phyloP scores from a whole-genome alignment of 2,329 filamentous ascomycete genomes.

The Akanthomyces muscarius region DNA sequence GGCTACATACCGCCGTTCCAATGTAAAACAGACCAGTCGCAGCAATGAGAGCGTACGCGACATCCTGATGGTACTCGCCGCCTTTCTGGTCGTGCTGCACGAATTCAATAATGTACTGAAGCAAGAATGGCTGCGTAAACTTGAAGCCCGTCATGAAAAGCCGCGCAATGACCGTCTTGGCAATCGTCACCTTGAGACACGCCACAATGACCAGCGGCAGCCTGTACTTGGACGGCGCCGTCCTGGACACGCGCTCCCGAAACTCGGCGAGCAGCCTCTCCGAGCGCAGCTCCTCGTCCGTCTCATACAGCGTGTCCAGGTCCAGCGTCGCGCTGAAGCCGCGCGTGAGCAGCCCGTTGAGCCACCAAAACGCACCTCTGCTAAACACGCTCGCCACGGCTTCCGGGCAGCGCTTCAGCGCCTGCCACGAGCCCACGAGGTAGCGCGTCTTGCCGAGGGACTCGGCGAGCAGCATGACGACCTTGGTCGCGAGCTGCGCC shows the following conservation, averaged over 20 bases:
- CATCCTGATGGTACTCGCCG: constrained; percentile 7
- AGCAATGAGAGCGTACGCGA: constrained; percentile 21
- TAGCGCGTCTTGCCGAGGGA: constrained; percentile 15
- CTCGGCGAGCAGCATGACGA: constrained; percentile 20
- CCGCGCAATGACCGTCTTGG: constrained; percentile 13
- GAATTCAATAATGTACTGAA: constrained; percentile 20
- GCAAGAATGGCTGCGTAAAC: constrained; percentile 24
- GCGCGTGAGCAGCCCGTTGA: constrained; percentile 19
- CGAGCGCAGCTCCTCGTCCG: constrained; percentile 13
- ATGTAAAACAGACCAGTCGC: constrained; percentile 21
- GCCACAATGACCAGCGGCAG: constrained; percentile 8
- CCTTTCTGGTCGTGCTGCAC: constrained; percentile 16
- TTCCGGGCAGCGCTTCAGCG: constrained; percentile 25
- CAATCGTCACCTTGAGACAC: constrained; percentile 21
- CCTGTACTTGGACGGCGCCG: background rate
- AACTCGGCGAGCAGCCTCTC: constrained; percentile 4
- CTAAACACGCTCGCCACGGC: constrained; percentile 24
- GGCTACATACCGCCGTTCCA: constrained; percentile 19
- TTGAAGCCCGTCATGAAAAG: constrained; percentile 23
- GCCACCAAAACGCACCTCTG: constrained; percentile 24
- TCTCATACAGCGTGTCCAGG: constrained; percentile 11
- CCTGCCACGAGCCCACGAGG: constrained; percentile 25
- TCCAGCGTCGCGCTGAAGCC: constrained; percentile 17
- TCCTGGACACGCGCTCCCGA: background rate
- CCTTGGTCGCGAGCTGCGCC: constrained; percentile 28